Evolutionary conservation across 345 rosid species (phyloP), one percentile per base, ranked within the genome.

Genomic region (Melaleuca alternifolia): DNA sequence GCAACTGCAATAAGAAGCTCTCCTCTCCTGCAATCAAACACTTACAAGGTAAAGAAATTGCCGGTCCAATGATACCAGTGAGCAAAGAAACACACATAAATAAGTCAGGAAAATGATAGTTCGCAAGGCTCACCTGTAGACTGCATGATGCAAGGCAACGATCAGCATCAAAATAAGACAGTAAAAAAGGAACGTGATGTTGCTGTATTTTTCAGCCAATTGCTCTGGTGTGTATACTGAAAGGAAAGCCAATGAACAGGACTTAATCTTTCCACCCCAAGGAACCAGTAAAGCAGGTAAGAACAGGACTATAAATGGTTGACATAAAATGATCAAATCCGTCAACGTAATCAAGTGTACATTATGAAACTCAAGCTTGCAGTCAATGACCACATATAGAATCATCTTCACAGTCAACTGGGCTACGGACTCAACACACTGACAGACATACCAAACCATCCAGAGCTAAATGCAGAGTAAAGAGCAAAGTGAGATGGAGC

Each of bases 141-240:
- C 86, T 84, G 91, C 92, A 87, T 97, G 99, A 90, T 94, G 92
- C 56, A 94, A 53, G 53, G 88, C 95, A 90, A 96, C 98, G 26
- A 97, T 88, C 50, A 94, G 26, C 81, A 94, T 84, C 94, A 97
- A 91, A 88, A 91, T 92, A 86, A 96, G 88, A 90, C 99, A 95
- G 92, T 97, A 96, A 24, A 96, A 41, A 88, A 97, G 96, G 91
- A 97, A 97, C 52, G 97, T 89, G 53, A 92, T 88, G 89, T 95
- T 95, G 91, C 98, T 94, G 93, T 95, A 97, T 86, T 97, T 97
- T 90, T 96, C 99, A 30, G 95, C 97, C 95, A 97, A 91, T 89
- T 97, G 97, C 87, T 96, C 99, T 0, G 99, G 96, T 57, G 99
- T 97, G 92, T 93, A 97, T 85, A 97, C 99, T 97, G 95, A 87